Evolutionary conservation across 2,329 filamentous ascomycete species (phyloP), one percentile per base, ranked within the genome.

Genomic region (Trichoderma atroviride): DNA sequence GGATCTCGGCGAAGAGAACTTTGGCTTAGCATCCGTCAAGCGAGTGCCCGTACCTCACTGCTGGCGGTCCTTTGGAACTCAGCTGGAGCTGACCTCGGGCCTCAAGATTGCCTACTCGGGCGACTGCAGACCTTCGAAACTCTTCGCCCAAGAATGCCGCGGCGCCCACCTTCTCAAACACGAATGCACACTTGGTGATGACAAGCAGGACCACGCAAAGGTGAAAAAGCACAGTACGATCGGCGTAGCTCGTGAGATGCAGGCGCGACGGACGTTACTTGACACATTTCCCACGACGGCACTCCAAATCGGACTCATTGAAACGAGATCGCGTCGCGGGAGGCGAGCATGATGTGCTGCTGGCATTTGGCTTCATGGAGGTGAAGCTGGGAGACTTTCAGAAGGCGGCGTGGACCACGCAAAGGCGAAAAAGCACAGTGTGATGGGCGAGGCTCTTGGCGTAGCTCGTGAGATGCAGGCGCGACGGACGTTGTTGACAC

Each of bases 281-380:
- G 60, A 99, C 96, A 9, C 96, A 99, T 79, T 99, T 99, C 80
- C 94, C 91, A 68, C 96, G 99, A 82, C 87, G 96, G 7, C 99
- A 99, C 79, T 91, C 93, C 75, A 95, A 95, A 80, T 70, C 76
- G 14, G 78, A 78, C 33, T 76, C 77, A 56, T 70, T 81, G 68
- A 73, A 74, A 27, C 56, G 73, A 27, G 71, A 72, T 7, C 70
- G 62, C n/a, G 83, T 88, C 40, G 72, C 73, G 29, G 72, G 70
- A 70, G 70, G 74, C 66, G 79, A 80, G 70, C 76, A 79, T 5
- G 74, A 76, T 47, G 87, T 93, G 19, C 84, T 92, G 69, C 86
- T 94, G 68, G 92, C 90, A 1, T 93, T 93, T 78, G 92, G 96
- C 76, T 89, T 92, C 73, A 95, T 95, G 92, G 82, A 86, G 5